phyloP scores from a whole-genome alignment of 495 filamentous ascomycete species.

The Neurospora africana region DNA sequence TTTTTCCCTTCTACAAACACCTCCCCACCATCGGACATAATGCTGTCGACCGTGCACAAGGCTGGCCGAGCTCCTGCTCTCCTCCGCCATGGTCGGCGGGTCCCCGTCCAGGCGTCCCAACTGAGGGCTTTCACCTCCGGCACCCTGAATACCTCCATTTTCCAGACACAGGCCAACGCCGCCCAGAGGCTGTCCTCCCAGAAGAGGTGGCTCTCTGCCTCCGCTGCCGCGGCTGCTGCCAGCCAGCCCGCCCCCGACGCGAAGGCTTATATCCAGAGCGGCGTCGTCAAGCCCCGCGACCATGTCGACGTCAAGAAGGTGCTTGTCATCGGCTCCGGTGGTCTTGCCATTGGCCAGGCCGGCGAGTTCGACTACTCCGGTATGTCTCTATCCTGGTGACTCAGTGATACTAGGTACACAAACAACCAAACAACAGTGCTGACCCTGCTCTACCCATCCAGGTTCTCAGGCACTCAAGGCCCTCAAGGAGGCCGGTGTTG shows the following conservation, averaged over 20 bases:
- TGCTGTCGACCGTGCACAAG: constrained; percentile 32
- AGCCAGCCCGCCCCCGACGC: constrained; percentile 65
- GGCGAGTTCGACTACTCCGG: constrained; percentile 99
- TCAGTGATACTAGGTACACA: neutral
- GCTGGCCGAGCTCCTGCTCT: constrained; percentile 39
- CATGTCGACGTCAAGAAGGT: constrained; percentile 94
- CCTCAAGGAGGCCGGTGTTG: constrained; percentile 93
- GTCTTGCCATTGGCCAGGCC: constrained; percentile 94
- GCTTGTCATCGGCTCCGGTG: constrained; percentile 90
- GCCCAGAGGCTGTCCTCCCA: constrained; percentile 15
- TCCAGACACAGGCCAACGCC: constrained; percentile 19
- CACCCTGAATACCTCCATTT: constrained; percentile 20
- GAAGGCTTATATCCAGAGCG: constrained; percentile 80
- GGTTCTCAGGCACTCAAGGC: constrained; percentile 94
- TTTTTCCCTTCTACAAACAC: neutral
- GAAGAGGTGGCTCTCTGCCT: constrained; percentile 32
- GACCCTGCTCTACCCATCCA: constrained; percentile 26
- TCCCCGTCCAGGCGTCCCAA: constrained; percentile 25
- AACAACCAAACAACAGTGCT: constrained; percentile 9
- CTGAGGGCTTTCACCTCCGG: constrained; percentile 28
- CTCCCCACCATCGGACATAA: constrained; percentile 7
- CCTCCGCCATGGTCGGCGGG: constrained; percentile 37
- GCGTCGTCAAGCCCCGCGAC: constrained; percentile 63
- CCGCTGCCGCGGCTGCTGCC: constrained; percentile 19
- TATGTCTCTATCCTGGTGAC: constrained; percentile 25